These are phyloP conservation scores for Epicoccum nigrum DNA, from an alignment of 2,329 filamentous ascomycete species.

Conservation along the genomic window DNA sequence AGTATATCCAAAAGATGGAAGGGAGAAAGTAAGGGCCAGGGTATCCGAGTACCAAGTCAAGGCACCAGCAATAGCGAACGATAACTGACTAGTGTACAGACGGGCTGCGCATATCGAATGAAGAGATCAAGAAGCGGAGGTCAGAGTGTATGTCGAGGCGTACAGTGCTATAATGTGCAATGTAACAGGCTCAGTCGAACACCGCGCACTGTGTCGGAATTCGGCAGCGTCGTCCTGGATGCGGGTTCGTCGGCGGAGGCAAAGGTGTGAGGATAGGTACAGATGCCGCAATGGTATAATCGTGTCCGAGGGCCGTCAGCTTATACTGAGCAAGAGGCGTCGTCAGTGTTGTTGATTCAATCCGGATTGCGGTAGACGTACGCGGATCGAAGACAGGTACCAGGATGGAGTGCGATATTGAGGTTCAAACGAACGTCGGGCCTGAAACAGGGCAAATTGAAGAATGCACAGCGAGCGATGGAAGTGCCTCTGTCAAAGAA, in stretches of 20 bases:
- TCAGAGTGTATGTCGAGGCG: conserved; percentile 2
- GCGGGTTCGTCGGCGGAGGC: conserved; percentile 3
- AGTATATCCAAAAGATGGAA: conserved; percentile 16
- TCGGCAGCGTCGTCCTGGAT: conserved; percentile 3
- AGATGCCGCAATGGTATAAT: conserved; percentile 11
- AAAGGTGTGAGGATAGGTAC: conserved; percentile 6
- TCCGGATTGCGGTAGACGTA: conserved; percentile 24
- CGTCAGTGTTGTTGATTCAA: conserved; percentile 27
- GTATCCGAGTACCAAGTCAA: conserved; percentile 25
- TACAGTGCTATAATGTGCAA: conserved; percentile 8
- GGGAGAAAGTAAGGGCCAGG: conserved; percentile 21
- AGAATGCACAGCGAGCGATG: conserved; percentile 29
- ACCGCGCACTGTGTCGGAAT: conserved; percentile 4
- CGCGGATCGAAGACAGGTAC: conserved; percentile 29
- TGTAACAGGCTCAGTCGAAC: background rate
- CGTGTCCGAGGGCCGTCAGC: conserved; percentile 11
- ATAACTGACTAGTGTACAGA: conserved; percentile 28
- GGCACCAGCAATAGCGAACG: conserved; percentile 26
- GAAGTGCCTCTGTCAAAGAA: conserved; percentile 48
- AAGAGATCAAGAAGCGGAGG: conserved; percentile 3
- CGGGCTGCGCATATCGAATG: conserved; percentile 40
- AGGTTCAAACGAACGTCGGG: conserved; percentile 16
- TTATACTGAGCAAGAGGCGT: conserved; percentile 20
- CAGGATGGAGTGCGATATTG: conserved; percentile 20
- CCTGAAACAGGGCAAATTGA: conserved; percentile 22